phyloP scores from a whole-genome alignment of 805 yeast genomes.

The Nakazawaea molendinolei region DNA sequence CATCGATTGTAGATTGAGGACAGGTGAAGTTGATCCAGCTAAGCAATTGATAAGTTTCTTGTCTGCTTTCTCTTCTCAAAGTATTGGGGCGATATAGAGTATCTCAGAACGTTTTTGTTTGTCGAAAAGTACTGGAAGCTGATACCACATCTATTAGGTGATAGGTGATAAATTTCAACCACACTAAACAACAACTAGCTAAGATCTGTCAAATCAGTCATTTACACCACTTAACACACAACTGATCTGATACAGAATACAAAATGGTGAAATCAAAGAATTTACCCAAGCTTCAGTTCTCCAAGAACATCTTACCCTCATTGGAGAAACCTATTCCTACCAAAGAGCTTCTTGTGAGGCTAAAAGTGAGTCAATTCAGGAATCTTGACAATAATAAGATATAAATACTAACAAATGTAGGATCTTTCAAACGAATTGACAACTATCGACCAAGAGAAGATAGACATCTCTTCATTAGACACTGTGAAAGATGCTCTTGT shows the following conservation, averaged over 20 bases:
- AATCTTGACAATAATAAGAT: neutral
- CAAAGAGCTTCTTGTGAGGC: conserved; percentile 52
- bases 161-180: no score
- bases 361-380: conserved; percentile 29
- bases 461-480: conserved; percentile 39
- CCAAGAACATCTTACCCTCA: conserved; percentile 47
- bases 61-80: no score
- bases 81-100: no score
- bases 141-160: no score
- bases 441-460: conserved; percentile 51
- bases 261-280: neutral
- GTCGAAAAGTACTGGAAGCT: no score
- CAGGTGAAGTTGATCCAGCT: no score
- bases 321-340: conserved; percentile 50
- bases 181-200: no score
- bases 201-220: no score
- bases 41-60: no score
- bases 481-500: conserved; percentile 44
- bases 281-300: conserved; percentile 22
- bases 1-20: no score
- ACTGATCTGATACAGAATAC: neutral
- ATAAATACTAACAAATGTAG: conserved; percentile 16
- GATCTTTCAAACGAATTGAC: conserved; percentile 58
- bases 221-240: no score
- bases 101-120: no score